Evolutionary conservation across 1,284 basidiomycete genomes (phyloP).

Genomic region (Sporisorium sorghi): DNA sequence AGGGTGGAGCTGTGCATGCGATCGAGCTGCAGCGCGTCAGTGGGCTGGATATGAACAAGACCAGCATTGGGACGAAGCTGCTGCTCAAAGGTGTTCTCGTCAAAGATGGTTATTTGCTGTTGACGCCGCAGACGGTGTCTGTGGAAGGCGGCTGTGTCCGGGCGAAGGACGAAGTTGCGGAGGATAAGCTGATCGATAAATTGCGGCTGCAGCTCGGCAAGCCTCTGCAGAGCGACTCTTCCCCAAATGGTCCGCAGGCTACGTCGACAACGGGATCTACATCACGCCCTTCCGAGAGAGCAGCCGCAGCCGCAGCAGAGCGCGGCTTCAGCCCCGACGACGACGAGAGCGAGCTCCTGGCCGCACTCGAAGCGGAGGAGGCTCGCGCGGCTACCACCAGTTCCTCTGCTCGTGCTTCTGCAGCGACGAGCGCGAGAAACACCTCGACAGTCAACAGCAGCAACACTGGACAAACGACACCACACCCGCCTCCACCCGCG

Average conservation of each 20-base stretch:
- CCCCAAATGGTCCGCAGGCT: too few species aligned
- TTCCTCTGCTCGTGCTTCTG: not conserved
- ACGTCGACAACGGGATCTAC: not conserved
- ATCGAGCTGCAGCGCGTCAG: conserved; percentile 36
- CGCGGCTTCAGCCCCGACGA: conserved; percentile 34
- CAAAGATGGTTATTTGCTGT: conserved; percentile 29
- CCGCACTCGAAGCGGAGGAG: conserved; percentile 33
- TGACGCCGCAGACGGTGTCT: conserved; percentile 22
- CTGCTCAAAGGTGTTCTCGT: conserved; percentile 31
- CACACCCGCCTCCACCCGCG: not conserved
- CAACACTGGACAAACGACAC: not conserved
- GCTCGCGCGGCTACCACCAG: conserved; percentile 4
- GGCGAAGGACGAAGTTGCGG: conserved; percentile 22
- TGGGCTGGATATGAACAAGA: conserved; percentile 44
- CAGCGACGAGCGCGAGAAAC: not conserved
- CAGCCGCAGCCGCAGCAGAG: not conserved
- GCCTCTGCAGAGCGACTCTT: not conserved
- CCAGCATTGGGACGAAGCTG: conserved; percentile 37
- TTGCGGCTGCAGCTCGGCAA: conserved; percentile 34
- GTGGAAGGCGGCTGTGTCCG: conserved; percentile 32
- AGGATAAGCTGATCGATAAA: conserved; percentile 29
- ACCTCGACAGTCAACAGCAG: not conserved
- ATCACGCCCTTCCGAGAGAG: not conserved
- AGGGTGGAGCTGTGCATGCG: conserved; percentile 81
- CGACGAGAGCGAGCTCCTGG: conserved; percentile 41